These are phyloP conservation scores for Scleroderma citrinum DNA, from an alignment of 768 basidiomycete genomes.

Conservation along the genomic window DNA sequence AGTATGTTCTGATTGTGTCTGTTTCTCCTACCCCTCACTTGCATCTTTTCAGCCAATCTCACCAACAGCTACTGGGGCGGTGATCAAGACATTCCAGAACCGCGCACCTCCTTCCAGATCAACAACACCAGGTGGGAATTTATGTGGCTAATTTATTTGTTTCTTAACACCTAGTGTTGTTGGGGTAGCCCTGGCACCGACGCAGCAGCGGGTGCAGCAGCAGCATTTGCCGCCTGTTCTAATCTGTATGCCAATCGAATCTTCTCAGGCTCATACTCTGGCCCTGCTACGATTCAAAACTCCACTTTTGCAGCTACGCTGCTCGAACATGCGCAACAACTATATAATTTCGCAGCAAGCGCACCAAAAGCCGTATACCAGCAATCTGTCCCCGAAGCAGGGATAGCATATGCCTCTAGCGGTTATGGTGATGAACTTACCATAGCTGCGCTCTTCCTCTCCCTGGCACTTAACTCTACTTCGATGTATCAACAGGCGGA, in stretches of 20 bases:
- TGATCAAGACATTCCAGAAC: conserved; percentile 67
- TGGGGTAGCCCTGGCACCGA: conserved; percentile 73
- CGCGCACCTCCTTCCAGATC: conserved; percentile 73
- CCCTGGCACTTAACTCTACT: conserved; percentile 61
- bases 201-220: conserved; percentile 75
- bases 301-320: conserved; percentile 65
- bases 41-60: conserved; percentile 37
- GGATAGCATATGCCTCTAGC: conserved; percentile 64
- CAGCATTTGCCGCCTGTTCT: conserved; percentile 85
- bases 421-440: conserved; percentile 69
- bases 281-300: conserved; percentile 66
- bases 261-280: conserved; percentile 48
- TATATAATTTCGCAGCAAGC: conserved; percentile 74
- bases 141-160: neutral
- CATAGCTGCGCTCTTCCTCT: conserved; percentile 71
- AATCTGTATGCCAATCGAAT: conserved; percentile 64
- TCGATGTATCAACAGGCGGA: conserved; percentile 58
- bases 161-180: neutral
- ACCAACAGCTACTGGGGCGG: conserved; percentile 90
- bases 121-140: conserved; percentile 50
- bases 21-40: conserved; percentile 2
- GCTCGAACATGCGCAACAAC: conserved; percentile 63
- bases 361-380: conserved; percentile 62
- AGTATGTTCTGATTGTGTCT: conserved; percentile 32
- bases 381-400: conserved; percentile 58